phyloP scores from a whole-genome alignment of 805 yeast genomes.

The Tetrapisispora iriomotensis region DNA sequence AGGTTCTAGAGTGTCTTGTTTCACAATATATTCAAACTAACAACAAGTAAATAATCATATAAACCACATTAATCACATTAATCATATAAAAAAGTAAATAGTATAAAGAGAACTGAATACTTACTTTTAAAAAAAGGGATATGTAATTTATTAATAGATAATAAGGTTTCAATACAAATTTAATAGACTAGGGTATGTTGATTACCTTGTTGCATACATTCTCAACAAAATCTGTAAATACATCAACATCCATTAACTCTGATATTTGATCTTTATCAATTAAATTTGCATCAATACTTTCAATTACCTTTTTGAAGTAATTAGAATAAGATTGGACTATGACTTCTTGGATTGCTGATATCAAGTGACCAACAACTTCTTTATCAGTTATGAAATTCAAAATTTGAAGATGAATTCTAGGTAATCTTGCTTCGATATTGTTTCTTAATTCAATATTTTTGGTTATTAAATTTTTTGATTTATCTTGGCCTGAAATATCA shows the following conservation, averaged over 20 bases:
- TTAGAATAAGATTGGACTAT: slow-evolving; percentile 48
- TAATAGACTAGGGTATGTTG: not conserved
- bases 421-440: slow-evolving; percentile 44
- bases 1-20: too few relatives aligned
- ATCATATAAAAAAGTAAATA: too few relatives aligned
- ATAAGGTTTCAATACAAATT: not conserved
- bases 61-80: too few relatives aligned
- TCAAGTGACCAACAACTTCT: slow-evolving; percentile 39
- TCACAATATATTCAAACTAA: too few relatives aligned
- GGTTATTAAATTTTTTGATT: slow-evolving; percentile 14
- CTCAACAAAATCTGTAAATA: slow-evolving; percentile 39
- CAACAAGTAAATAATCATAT: too few relatives aligned
- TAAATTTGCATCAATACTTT: slow-evolving; percentile 16
- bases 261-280: slow-evolving; percentile 30
- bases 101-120: too few relatives aligned
- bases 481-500: slow-evolving; percentile 17
- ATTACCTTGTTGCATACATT: not conserved
- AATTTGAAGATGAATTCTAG: slow-evolving; percentile 45
- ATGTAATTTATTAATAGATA: too few relatives aligned
- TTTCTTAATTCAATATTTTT: slow-evolving; percentile 36
- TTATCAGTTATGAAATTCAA: slow-evolving; percentile 46
- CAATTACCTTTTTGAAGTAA: slow-evolving; percentile 34
- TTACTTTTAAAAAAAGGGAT: too few relatives aligned
- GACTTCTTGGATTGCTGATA: slow-evolving; percentile 59
- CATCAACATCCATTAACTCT: slow-evolving; percentile 55